phyloP scores from a whole-genome alignment of 2,329 filamentous ascomycete species.

The Aspergillus unguis region DNA sequence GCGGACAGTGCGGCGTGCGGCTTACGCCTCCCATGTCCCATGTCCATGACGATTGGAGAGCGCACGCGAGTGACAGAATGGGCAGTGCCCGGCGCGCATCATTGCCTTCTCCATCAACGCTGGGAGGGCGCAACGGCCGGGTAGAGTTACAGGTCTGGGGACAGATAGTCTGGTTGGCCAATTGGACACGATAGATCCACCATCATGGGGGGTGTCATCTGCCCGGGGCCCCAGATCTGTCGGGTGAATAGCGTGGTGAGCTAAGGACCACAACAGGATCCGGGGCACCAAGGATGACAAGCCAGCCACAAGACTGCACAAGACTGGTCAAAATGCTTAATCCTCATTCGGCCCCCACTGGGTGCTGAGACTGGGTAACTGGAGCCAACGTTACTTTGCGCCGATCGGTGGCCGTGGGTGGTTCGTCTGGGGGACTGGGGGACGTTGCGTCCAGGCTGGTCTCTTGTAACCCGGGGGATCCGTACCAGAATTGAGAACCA shows the following conservation, averaged over 20 bases:
- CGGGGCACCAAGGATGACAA: background rate
- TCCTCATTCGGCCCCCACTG: background rate
- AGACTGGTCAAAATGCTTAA: constrained; percentile 3
- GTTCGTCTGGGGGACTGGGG: too few species aligned
- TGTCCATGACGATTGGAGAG: background rate
- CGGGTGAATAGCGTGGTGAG: too few species aligned
- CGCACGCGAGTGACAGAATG: constrained; percentile 1
- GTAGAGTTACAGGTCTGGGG: background rate
- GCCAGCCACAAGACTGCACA: constrained; percentile 1
- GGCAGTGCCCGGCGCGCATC: background rate
- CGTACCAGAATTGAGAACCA: background rate
- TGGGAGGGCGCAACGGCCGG: background rate
- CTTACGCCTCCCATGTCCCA: background rate
- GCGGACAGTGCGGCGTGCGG: background rate
- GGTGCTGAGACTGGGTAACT: too few species aligned
- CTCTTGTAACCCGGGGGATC: too few species aligned
- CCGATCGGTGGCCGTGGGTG: too few species aligned
- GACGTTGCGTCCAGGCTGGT: too few species aligned
- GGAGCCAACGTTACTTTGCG: too few species aligned
- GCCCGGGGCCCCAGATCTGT: background rate
- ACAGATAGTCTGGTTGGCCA: background rate
- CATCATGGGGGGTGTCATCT: constrained; percentile 2
- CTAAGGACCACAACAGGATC: too few species aligned
- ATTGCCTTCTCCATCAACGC: background rate
- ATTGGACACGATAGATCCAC: background rate